Percentiles rank a stretch among this genome's conserved stretches.
phyloP scores from a whole-genome alignment of 257 asterid species.

The Prunella vulgaris region DNA sequence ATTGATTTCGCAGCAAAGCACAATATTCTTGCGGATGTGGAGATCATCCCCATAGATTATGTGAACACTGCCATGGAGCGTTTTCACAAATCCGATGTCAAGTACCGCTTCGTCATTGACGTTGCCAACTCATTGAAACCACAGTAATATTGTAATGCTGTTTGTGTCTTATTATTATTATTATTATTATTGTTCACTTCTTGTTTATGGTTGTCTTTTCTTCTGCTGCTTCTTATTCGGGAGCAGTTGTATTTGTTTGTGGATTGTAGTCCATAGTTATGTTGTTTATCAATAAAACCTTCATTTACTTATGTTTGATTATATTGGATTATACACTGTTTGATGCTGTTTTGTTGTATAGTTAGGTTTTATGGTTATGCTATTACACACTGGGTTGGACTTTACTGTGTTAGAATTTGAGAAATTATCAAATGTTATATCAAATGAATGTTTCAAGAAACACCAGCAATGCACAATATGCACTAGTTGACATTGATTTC shows the following conservation, averaged over 20 bases:
- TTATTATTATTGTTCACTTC: too few relatives aligned
- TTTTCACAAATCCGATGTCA: slow-evolving; percentile 32
- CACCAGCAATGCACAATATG: not conserved
- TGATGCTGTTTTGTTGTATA: slow-evolving; percentile 1
- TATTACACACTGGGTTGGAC: slow-evolving; percentile 9
- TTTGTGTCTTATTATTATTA: too few relatives aligned
- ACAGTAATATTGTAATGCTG: too few relatives aligned
- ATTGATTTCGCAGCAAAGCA: slow-evolving; percentile 36
- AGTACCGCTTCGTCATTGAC: slow-evolving; percentile 40
- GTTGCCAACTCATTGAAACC: slow-evolving; percentile 14
- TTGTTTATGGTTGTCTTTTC: too few relatives aligned
- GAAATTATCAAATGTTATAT: not conserved
- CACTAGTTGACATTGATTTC: not conserved
- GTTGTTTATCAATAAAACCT: too few relatives aligned
- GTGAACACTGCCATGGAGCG: slow-evolving; percentile 36
- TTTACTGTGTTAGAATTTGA: not conserved
- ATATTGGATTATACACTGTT: not conserved
- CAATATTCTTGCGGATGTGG: slow-evolving; percentile 37
- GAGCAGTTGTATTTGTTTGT: too few relatives aligned
- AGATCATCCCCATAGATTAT: slow-evolving; percentile 36
- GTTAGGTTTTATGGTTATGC: slow-evolving; percentile 8
- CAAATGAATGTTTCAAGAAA: not conserved
- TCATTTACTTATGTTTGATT: too few relatives aligned
- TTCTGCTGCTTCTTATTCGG: too few relatives aligned
- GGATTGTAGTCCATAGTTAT: too few relatives aligned